These are phyloP conservation scores for Austroboletus eburneus DNA, from an alignment of 768 basidiomycete species.

Conservation along the genomic window DNA sequence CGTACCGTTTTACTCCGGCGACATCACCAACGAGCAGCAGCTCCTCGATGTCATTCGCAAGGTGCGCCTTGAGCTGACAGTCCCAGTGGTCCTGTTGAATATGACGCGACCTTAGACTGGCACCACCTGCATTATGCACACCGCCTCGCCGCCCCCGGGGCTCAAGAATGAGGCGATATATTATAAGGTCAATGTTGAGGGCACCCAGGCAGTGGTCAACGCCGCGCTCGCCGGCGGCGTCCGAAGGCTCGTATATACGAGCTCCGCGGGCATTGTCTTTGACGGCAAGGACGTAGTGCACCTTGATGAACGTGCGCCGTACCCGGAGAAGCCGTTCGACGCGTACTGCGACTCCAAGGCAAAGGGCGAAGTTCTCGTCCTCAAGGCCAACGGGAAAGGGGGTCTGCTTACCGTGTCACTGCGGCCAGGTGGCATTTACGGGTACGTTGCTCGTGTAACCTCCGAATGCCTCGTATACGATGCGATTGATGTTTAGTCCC, in stretches of 20 bases:
- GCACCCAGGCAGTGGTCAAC: constrained; percentile 79
- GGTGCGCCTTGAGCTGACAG: constrained; percentile 38
- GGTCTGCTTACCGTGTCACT: constrained; percentile 87
- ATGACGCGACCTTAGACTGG: constrained; percentile 60
- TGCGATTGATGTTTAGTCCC: constrained; percentile 46
- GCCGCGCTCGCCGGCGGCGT: constrained; percentile 72
- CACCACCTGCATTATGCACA: constrained; percentile 91
- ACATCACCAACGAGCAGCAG: constrained; percentile 76
- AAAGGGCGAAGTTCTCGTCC: constrained; percentile 76
- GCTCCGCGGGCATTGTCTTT: constrained; percentile 88
- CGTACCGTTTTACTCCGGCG: constrained; percentile 83
- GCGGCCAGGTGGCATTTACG: constrained; percentile 93
- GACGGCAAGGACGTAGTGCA: constrained; percentile 77
- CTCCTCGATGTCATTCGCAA: constrained; percentile 70
- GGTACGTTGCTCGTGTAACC: constrained; percentile 45
- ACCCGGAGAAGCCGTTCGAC: constrained; percentile 73
- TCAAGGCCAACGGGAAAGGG: constrained; percentile 81
- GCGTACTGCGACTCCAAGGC: constrained; percentile 95
- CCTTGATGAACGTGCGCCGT: constrained; percentile 81
- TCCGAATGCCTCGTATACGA: constrained; percentile 1
- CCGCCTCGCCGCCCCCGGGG: constrained; percentile 82
- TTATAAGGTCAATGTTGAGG: constrained; percentile 92
- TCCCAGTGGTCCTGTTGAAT: neutral
- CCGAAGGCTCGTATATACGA: constrained; percentile 89
- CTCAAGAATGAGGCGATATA: constrained; percentile 67